Percentiles rank a stretch among this genome's conserved stretches.
Conservation (phyloP, 2,329 filamentous ascomycete genomes). For the Fusarium sp. region DNA sequence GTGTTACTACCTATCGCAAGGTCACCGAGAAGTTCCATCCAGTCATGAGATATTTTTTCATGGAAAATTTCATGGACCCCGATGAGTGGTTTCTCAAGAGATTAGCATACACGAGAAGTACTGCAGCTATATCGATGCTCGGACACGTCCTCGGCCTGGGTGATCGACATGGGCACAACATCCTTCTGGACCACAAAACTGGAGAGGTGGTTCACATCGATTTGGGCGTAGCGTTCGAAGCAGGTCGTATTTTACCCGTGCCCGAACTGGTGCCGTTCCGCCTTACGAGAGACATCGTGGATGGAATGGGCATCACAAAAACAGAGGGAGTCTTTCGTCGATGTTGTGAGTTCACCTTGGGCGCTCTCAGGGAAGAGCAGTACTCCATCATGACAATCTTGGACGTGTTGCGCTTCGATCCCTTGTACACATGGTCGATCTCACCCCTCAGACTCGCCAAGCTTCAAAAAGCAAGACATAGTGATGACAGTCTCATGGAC, state of each 20-base stretch:
- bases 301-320: conserved; percentile 95
- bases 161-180: conserved; percentile 96
- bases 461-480: conserved; percentile 71
- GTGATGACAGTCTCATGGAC: conserved; percentile 55
- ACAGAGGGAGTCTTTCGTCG: conserved; percentile 96
- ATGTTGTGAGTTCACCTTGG: conserved; percentile 98
- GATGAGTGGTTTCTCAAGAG: conserved; percentile 95
- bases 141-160: conserved; percentile 93
- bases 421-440: conserved; percentile 94
- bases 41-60: conserved; percentile 96
- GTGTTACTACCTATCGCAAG: conserved; percentile 80
- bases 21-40: conserved; percentile 88
- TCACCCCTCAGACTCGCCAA: conserved; percentile 75
- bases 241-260: conserved; percentile 92
- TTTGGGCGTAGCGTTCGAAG: conserved; percentile 95
- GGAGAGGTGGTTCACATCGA: conserved; percentile 98
- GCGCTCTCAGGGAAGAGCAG: conserved; percentile 92
- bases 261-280: conserved; percentile 97
- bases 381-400: conserved; percentile 99
- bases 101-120: conserved; percentile 91
- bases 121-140: conserved; percentile 93
- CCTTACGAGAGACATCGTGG: conserved; percentile 91
- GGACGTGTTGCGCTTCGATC: conserved; percentile 97
- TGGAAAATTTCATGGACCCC: conserved; percentile 92
- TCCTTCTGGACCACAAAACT: conserved; percentile 87